Conservation (phyloP, 352 stramenopile genomes). For the Pythium chondricola region DNA sequence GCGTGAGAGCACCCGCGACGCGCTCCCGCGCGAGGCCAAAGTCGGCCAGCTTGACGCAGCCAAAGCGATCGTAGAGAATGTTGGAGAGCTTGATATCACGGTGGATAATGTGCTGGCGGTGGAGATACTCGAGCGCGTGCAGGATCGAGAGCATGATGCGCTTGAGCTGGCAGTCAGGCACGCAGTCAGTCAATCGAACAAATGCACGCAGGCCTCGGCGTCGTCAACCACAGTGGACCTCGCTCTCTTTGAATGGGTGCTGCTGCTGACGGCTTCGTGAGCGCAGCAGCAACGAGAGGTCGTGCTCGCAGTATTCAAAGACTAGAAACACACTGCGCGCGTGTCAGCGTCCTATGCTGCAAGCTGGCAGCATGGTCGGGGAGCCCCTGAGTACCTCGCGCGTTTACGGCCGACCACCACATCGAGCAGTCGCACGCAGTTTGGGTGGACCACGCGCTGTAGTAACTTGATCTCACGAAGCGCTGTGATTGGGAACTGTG, state of each 20-base stretch:
- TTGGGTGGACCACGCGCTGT: conserved; percentile 57
- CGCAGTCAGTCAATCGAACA: no score
- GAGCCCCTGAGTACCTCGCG: conserved; percentile 52
- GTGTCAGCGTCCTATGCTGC: background rate
- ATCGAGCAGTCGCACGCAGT: conserved; percentile 69
- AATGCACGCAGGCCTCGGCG: no score
- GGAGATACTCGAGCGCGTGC: conserved; percentile 61
- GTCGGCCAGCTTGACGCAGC: conserved; percentile 56
- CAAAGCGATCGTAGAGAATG: conserved; percentile 87
- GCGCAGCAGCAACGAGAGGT: conserved; percentile 63
- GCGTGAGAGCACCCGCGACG: conserved; percentile 28
- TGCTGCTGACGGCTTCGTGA: conserved; percentile 44
- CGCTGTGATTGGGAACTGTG: conserved; percentile 70
- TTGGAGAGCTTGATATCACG: conserved; percentile 95
- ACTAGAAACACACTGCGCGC: conserved; percentile 75
- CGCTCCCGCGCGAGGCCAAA: conserved; percentile 50
- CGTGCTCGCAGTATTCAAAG: conserved; percentile 89
- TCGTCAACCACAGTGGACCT: conserved; percentile 35
- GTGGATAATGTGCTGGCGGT: conserved; percentile 81
- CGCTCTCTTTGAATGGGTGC: conserved; percentile 67
- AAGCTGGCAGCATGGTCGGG: no score
- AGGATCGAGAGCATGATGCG: conserved; percentile 89
- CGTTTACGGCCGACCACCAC: conserved; percentile 64
- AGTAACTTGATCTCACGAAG: conserved; percentile 73
- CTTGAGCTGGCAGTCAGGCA: conserved; percentile 73